Base-by-base conservation (phyloP, 2,329 filamentous ascomycete genomes). In the Fusarium sp. region DNA sequence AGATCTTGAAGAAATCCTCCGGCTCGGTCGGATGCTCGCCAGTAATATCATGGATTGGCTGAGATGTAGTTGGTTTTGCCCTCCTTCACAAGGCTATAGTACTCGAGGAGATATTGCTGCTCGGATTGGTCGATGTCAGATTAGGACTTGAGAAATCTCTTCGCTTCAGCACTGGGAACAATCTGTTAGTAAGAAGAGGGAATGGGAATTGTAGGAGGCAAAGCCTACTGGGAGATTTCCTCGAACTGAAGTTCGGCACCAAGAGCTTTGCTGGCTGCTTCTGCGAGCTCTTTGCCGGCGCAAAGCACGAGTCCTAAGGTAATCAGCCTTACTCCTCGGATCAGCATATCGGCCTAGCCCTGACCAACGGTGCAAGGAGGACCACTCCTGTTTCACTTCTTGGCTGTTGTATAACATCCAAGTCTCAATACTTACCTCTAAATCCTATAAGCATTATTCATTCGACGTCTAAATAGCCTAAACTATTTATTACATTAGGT, bases 231-330 rank as follows among this genome's bases (percentile, higher is more conserved):
- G 6, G 73, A 75, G 22, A 79, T 78, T 14, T 76, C 70, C 44
- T 79, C 74, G 26, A 79, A 79, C 11, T 73, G 64, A 7, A 79
- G 62, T 13, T 85, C 75, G 1, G 78, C 76, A 3, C 83, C 84
- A 0, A 89, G 77, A 2, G 83, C 83, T 56, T 85, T 77, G 68
- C 82, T 85, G 3, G 87, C 87, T 3, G 84, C 83, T 6, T 77
- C 77, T 3, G 86, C 86, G 12, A 88, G 79, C 72, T 87, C 85
- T 13, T 84, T 75, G 20, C 87, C 86, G 6, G 82, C 80, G 32
- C 81, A 82, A 7, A 89, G 83, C 81, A 83, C 84, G 1, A 86
- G 86, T 0, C 85, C 85, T 85, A 10, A 1, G 2, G 3, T 6
- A 20, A 10, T 51, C 4, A 34, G 17, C 14, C 9, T 22, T 9